Percentiles rank a stretch among this genome's conserved stretches.
Evolutionary conservation across 768 basidiomycete genomes (phyloP).

Genomic region (Russula vinacea): DNA sequence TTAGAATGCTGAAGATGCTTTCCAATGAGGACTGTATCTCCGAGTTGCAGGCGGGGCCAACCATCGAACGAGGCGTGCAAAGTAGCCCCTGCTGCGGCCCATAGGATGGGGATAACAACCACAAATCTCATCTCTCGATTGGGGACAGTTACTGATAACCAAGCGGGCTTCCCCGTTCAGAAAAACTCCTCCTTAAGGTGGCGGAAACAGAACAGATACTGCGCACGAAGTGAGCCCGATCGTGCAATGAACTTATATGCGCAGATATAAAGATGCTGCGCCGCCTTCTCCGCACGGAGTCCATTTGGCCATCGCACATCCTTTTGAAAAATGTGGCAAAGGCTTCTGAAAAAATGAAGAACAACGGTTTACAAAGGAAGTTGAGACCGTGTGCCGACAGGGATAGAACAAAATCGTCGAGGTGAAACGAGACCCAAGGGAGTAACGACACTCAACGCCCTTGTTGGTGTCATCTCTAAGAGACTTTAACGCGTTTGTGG

Average conservation of each 20-base stretch:
- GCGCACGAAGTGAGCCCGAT: too few relatives aligned
- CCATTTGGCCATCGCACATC: too few relatives aligned
- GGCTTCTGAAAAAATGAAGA: too few relatives aligned
- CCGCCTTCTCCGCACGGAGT: too few relatives aligned
- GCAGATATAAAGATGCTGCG: too few relatives aligned
- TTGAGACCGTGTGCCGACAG: constrained; percentile 69
- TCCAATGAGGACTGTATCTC: constrained; percentile 33
- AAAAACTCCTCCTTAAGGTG: constrained; percentile 38
- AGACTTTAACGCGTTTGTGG: constrained; percentile 35
- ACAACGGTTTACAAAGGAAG: too few relatives aligned
- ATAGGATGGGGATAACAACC: neutral
- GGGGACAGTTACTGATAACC: too few relatives aligned
- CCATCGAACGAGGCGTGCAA: neutral
- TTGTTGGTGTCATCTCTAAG: constrained; percentile 64
- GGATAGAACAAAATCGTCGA: constrained; percentile 74
- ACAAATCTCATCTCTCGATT: too few relatives aligned
- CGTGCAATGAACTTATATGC: too few relatives aligned
- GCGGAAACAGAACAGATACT: too few relatives aligned
- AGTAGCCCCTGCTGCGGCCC: neutral
- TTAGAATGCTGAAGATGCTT: constrained; percentile 21
- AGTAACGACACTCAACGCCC: neutral
- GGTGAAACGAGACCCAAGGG: constrained; percentile 42
- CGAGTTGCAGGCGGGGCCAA: constrained; percentile 25
- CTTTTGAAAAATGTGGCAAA: too few relatives aligned
- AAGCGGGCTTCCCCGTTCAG: constrained; percentile 29